These are phyloP conservation scores for Plasmodium cynomolgi DNA, from an alignment of 169 alveolate species.

Conservation along the genomic window DNA sequence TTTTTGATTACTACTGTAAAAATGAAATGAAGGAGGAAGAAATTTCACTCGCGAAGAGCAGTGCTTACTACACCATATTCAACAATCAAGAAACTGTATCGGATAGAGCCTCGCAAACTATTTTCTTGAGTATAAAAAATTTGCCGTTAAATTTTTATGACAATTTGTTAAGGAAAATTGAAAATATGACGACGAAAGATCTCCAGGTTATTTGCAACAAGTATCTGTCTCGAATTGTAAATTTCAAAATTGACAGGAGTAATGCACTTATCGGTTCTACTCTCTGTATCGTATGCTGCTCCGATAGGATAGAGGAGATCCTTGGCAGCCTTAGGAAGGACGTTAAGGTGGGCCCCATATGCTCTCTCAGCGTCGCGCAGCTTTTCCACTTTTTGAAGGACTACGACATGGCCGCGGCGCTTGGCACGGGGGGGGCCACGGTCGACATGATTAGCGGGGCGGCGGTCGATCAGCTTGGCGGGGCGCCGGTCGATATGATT, in stretches of 20 bases:
- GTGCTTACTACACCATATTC: conserved; percentile 78
- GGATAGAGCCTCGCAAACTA: conserved; percentile 79
- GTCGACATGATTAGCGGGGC: background rate
- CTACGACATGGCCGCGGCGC: conserved; percentile 2
- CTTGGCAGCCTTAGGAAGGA: background rate
- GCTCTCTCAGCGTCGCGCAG: conserved; percentile 11
- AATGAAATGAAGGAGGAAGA: conserved; percentile 74
- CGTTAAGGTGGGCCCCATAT: conserved; percentile 20
- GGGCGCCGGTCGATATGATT: background rate
- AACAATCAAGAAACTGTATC: conserved; percentile 77
- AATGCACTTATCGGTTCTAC: conserved; percentile 60
- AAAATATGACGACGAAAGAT: conserved; percentile 18
- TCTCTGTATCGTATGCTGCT: conserved; percentile 27
- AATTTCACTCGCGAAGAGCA: conserved; percentile 76
- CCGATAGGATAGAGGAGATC: conserved; percentile 46
- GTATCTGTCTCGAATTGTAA: conserved; percentile 22
- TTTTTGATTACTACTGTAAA: conserved; percentile 31
- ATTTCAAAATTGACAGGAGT: conserved; percentile 18
- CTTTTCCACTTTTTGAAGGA: conserved; percentile 16
- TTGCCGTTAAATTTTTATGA: conserved; percentile 56
- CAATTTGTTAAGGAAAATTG: background rate
- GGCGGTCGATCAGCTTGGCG: background rate
- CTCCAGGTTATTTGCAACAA: conserved; percentile 6
- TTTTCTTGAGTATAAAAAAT: conserved; percentile 75
- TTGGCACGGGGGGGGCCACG: background rate